Base-by-base conservation (phyloP, 2,329 filamentous ascomycete genomes). In the Botryotinia narcissicola region DNA sequence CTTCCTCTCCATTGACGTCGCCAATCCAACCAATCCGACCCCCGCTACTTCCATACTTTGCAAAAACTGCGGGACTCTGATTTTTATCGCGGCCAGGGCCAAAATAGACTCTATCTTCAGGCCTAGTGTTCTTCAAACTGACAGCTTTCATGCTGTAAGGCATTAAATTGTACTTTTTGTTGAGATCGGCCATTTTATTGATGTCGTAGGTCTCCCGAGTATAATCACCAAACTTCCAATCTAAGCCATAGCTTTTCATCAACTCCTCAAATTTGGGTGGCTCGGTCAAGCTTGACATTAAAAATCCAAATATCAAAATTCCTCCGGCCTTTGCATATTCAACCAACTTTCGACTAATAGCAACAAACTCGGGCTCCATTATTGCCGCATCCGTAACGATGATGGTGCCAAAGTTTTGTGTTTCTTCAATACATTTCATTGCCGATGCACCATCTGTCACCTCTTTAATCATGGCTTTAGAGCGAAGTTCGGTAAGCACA, bases 261-360 rank as follows among this genome's bases (percentile, higher is more conserved):
- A 29, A 54, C 2, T 48, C 2, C 3, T 68, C 46, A 18, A 69
- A 69, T 10, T 1, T 69, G 4, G 22, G 16, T 20, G 20, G 66
- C 14, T 29, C 32, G 1, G 22, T 4, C 12, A 57, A 1, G 5
- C 0, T 32, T 3, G 66, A 0, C 2, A 57, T 4, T 5, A 22
- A 1, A 18, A 57, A 57, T 16, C 66, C 37, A 0, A 69, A 69
- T 69, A 69, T 25, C 4, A 68, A 16, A 7, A 16, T n/a, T 20
- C 64, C 64, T 14, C 64, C 46, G 10, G 22, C 12, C 2, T 54
- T 68, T 4, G 32, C 46, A 54, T 68, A 68, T 40, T 40, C 14
- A 20, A 40, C 12, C 9, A 68, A 25, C 12, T 54, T 37, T 32
- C 14, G 7, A 29, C 29, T 68, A 32, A 40, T 14, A 32, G 7